Conservation (phyloP, 176 grass and related monocot genomes). For the Stipa capillata region DNA sequence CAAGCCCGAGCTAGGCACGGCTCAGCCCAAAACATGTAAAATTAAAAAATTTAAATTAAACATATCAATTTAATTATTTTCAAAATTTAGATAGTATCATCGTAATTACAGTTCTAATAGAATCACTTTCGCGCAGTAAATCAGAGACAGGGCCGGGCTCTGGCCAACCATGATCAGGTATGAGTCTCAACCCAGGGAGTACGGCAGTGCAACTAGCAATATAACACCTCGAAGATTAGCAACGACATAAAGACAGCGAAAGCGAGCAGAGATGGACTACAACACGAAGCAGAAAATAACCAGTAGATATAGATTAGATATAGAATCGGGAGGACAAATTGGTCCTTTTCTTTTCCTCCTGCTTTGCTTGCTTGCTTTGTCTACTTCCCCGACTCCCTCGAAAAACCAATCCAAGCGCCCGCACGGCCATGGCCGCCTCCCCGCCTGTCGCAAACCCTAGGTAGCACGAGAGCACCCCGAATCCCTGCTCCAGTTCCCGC, state of each 20-base stretch:
- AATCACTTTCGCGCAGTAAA: no score
- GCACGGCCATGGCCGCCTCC: constrained; percentile 38
- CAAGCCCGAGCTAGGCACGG: no score
- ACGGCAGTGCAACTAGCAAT: no score
- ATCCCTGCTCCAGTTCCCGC: background rate
- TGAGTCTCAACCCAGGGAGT: no score
- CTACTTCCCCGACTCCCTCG: constrained; percentile 2
- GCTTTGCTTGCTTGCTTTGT: constrained; percentile 22
- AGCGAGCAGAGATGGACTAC: constrained; percentile 16
- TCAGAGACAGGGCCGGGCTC: no score
- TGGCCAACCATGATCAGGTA: no score
- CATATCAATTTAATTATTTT: no score
- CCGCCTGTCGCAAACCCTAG: constrained; percentile 33
- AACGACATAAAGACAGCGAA: background rate
- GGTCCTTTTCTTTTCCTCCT: background rate
- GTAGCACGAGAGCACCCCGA: constrained; percentile 26
- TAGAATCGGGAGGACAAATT: constrained; percentile 4
- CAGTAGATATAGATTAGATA: background rate
- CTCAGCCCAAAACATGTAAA: no score
- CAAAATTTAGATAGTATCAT: no score
- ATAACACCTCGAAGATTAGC: no score
- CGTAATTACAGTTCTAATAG: no score
- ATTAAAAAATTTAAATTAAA: no score
- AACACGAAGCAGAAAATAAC: background rate
- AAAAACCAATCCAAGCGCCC: constrained; percentile 9